phyloP scores from a whole-genome alignment of 768 basidiomycete species.

The Boletales sp. region DNA sequence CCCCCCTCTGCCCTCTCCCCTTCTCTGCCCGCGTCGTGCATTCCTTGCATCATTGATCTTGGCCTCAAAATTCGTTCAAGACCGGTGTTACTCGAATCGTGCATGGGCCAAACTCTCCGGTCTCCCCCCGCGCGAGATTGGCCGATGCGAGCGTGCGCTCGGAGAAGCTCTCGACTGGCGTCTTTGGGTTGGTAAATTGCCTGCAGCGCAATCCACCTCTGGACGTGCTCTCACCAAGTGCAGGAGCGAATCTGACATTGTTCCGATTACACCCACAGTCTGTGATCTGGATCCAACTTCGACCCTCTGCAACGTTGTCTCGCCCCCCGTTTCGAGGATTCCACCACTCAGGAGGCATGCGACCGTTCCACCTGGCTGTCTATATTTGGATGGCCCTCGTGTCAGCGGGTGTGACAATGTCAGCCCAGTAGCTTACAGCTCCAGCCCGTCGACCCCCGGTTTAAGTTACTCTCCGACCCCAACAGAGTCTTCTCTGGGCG shows the following conservation, averaged over 20 bases:
- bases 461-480: conserved; percentile 60
- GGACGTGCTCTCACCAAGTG: conserved; percentile 44
- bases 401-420: not conserved
- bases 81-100: conserved; percentile 88
- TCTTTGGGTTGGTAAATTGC: conserved; percentile 85
- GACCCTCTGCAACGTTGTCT: conserved; percentile 1
- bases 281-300: conserved; percentile 3
- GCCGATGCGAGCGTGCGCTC: conserved; percentile 83
- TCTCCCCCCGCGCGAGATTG: conserved; percentile 79
- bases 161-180: conserved; percentile 86
- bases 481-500: conserved; percentile 53
- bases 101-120: conserved; percentile 96
- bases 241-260: conserved; percentile 46
- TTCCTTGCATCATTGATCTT: conserved; percentile 87
- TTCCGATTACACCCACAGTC: not conserved
- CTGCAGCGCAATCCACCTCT: conserved; percentile 31
- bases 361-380: conserved; percentile 40
- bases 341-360: conserved; percentile 37
- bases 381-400: conserved; percentile 15
- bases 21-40: conserved; percentile 83
- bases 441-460: conserved; percentile 52
- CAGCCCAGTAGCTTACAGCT: conserved; percentile 26
- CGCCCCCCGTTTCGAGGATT: conserved; percentile 13
- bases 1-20: conserved; percentile 64
- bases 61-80: conserved; percentile 91